Conservation (phyloP, 176 grass and related monocot species). For the Thinopyrum elongatum region DNA sequence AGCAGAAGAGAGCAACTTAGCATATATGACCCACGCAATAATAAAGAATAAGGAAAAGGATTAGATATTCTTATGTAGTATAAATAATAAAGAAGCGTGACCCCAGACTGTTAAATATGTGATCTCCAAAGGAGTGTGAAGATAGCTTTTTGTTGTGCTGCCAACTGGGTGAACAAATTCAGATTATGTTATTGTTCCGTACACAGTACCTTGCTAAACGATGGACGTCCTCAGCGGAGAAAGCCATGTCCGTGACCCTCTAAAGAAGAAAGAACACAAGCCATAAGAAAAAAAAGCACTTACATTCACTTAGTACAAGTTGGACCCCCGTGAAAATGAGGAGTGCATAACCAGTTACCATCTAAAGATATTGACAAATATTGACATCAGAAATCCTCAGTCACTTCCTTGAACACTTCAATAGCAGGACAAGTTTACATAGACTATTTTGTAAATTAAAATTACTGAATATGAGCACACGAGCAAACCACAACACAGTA, state of each 20-base stretch:
- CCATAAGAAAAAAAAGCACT: conserved; percentile 19
- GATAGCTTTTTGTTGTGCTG: neutral
- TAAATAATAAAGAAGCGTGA: neutral
- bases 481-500: neutral
- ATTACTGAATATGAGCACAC: neutral
- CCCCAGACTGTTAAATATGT: neutral
- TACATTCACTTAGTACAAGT: neutral
- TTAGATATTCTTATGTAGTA: conserved; percentile 1
- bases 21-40: neutral
- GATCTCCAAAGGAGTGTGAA: neutral
- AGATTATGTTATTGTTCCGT: conserved; percentile 14
- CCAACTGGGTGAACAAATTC: conserved; percentile 2
- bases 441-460: neutral
- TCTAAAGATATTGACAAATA: neutral
- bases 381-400: neutral
- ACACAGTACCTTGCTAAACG: conserved; percentile 88
- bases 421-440: neutral
- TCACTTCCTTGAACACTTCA: neutral
- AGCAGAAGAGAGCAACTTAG: conserved; percentile 32
- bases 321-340: neutral
- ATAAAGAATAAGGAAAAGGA: neutral
- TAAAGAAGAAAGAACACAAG: conserved; percentile 43
- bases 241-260: conserved; percentile 99
- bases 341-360: neutral
- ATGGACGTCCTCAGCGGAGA: conserved; percentile 99